Evolutionary conservation across 2,329 filamentous ascomycete genomes (phyloP).

Genomic region (Domatiomyces catenatus): DNA sequence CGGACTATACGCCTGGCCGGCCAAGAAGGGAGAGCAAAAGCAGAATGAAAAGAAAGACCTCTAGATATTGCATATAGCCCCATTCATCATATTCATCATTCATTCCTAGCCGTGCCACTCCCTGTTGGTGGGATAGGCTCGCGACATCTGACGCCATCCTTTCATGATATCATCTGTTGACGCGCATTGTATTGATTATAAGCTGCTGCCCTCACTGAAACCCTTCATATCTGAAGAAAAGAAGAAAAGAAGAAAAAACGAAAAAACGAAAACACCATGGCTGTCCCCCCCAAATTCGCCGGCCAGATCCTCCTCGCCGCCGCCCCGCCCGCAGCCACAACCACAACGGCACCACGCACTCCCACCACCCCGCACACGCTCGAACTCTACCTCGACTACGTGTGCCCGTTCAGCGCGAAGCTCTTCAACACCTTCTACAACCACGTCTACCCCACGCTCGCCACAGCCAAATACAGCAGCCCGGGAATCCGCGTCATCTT

Average conservation of each 20-base stretch:
- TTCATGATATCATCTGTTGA: too few relatives aligned
- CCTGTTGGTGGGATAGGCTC: too few relatives aligned
- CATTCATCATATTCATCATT: too few relatives aligned
- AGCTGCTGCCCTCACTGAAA: too few relatives aligned
- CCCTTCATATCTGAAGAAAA: too few relatives aligned
- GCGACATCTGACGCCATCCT: too few relatives aligned
- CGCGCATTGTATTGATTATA: too few relatives aligned
- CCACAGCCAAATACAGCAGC: constrained; percentile 42
- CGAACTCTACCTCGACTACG: constrained; percentile 68
- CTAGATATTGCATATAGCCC: too few relatives aligned
- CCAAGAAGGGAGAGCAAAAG: not conserved
- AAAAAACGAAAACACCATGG: constrained; percentile 28
- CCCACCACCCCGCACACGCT: constrained; percentile 36
- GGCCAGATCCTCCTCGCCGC: constrained; percentile 28
- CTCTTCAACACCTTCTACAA: constrained; percentile 63
- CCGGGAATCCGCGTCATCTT: constrained; percentile 56
- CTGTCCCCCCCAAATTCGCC: constrained; percentile 43
- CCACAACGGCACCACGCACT: constrained; percentile 19
- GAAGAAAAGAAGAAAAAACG: not conserved
- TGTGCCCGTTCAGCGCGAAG: constrained; percentile 62
- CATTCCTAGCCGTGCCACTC: too few relatives aligned
- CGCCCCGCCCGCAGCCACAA: not conserved
- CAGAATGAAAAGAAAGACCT: not conserved
- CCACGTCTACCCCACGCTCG: constrained; percentile 49
- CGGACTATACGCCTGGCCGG: constrained; percentile 53